Evolutionary conservation across 2,329 filamentous ascomycete species (phyloP), one percentile per base, ranked within the genome.

Genomic region (Fusarium robinianum): DNA sequence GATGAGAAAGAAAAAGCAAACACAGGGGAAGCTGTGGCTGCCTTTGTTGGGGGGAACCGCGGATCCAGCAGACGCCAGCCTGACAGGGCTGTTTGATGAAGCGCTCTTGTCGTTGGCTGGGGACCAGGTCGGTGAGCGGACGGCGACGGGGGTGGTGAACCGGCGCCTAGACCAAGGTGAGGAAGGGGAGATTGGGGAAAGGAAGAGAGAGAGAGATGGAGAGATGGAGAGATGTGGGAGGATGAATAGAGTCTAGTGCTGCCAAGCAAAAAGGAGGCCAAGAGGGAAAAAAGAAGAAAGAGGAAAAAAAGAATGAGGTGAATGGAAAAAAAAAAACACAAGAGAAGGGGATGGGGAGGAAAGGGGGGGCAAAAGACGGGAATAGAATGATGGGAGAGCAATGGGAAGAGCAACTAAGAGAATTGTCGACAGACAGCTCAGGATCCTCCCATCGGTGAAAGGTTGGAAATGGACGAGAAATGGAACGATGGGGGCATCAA

Each of bases 381-480:
- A 21, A 29, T 30, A 32, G 39, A 29, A 38, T 34, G 39, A 37
- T 36, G 25, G 14, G 30, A 19, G n/a, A 43, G 6, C 10, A 18
- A 6, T 8, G 12, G n/a, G 9, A 34, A 39, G 25, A 30, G 15
- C 15, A 16, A 16, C 21, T 23, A 17, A 8, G 24, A 8, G 25
- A n/a, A 19, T 39, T 7, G 36, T 49, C 47, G 52, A 47, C 43
- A 52, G 51, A 55, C 25, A 23, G 36, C 46, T 50, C 46, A 47
- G 43, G 39, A 41, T 48, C n/a, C n/a, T n/a, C n/a, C n/a, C n/a
- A n/a, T n/a, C n/a, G n/a, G n/a, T 16, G 16, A 33, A 33, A 10
- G 22, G n/a, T 8, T 24, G n/a, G 22, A 24, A 24, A 24, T 24
- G 22, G n/a, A 24, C 22, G 8, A 24, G 22, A 24, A 24, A 8